Conservation (phyloP, 2,329 filamentous ascomycete species). For the Curvularia verruculosa region DNA sequence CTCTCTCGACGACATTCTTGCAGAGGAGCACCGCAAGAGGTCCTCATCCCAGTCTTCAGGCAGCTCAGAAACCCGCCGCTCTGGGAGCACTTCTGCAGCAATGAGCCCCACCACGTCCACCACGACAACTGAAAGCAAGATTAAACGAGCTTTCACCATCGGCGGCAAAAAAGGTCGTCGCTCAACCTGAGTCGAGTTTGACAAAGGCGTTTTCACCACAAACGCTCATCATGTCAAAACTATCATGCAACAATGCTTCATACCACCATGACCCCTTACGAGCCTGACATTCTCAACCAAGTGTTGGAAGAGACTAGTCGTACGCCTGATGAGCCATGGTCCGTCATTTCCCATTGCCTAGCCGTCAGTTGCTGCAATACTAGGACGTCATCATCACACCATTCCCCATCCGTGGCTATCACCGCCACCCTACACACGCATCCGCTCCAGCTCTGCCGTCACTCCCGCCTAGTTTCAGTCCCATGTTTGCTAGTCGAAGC, state of each 20-base stretch:
- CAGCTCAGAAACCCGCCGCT: conserved; percentile 31
- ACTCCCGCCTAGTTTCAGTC: not conserved
- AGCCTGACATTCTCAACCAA: conserved; percentile 31
- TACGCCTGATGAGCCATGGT: conserved; percentile 1
- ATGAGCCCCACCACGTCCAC: conserved; percentile 25
- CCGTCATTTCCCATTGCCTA: conserved; percentile 1
- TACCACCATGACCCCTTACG: conserved; percentile 11
- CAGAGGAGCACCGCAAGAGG: conserved; percentile 45
- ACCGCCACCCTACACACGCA: not conserved
- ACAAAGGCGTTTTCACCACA: not conserved
- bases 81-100: conserved; percentile 28
- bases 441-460: conserved; percentile 1
- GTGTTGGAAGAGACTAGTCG: conserved; percentile 37
- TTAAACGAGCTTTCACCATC: conserved; percentile 38
- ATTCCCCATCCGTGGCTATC: conserved; percentile 1
- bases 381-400: conserved; percentile 11
- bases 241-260: conserved; percentile 1
- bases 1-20: conserved; percentile 49
- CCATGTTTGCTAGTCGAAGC: not conserved
- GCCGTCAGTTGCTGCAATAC: conserved; percentile 1
- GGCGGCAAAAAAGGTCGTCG: conserved; percentile 44
- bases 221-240: not conserved
- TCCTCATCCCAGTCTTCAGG: conserved; percentile 43
- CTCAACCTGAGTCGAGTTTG: conserved; percentile 6
- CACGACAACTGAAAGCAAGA: conserved; percentile 37